Base-by-base conservation (phyloP, 2,329 filamentous ascomycete species). In the Acephala macrosclerotiorum region DNA sequence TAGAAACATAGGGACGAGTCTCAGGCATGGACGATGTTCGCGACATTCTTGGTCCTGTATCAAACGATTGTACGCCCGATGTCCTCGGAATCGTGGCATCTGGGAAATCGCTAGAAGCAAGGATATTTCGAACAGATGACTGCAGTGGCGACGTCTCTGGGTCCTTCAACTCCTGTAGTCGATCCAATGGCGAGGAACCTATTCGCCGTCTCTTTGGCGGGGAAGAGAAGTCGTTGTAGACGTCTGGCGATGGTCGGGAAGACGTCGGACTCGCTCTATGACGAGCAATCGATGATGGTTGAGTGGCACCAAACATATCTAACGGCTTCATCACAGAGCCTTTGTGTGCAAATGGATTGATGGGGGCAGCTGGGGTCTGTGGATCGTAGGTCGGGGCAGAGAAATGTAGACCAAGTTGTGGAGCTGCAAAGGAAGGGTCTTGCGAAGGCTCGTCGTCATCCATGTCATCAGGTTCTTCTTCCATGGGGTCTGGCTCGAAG, bases 271-370 rank as follows among this genome's bases (percentile, higher is more conserved):
- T 75, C 14, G 58, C 61, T 16, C 69, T 18, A 60, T 68, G 45
- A 11, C 67, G 68, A 16, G 67, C 70, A 38, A 73, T 61, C 3
- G 74, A 75, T 11, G 75, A 75, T 16, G 72, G 70, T 49, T 77
- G 75, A 2, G 75, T 76, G 2, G 74, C 74, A 33, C 68, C 66
- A 65, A 77, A 77, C 56, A 77, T 63, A 25, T 75, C 73, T 18
- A 66, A 29, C 5, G 57, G 67, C 36, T 74, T 74, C 61, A 76
- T 64, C 4, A 76, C 72, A 47, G 68, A 74, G 2, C 75, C 75
- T 53, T 70, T 75, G 9, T 71, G 62, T 3, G 42, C 61, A 40
- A 77, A 77, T n/a, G 75, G 75, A 58, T 77, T 77, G 38, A 72
- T 47, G 1, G 70, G 64, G 18, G 71, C 67, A 22, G 70, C 74